These are phyloP conservation scores for Strobilomyces dryophilus DNA, from an alignment of 768 basidiomycete genomes.

Conservation along the genomic window DNA sequence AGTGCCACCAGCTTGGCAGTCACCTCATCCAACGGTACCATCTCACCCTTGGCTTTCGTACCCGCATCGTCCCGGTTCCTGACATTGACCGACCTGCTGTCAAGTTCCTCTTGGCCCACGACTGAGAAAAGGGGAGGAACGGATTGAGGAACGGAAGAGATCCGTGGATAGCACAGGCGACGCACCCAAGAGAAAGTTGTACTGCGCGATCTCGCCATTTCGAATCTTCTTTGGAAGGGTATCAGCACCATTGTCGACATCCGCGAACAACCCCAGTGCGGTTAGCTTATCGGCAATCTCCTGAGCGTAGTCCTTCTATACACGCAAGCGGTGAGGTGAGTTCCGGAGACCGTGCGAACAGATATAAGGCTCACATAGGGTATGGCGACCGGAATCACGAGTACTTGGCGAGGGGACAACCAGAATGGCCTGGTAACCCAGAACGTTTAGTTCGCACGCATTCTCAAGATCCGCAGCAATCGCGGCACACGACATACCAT, in stretches of 20 bases:
- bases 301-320: slow-evolving; percentile 85
- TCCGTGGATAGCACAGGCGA: slow-evolving; percentile 2
- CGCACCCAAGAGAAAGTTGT: slow-evolving; percentile 95
- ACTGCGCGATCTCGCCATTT: slow-evolving; percentile 95
- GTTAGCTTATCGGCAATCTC: slow-evolving; percentile 69
- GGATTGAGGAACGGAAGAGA: background rate
- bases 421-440: slow-evolving; percentile 80
- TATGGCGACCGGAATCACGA: slow-evolving; percentile 90
- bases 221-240: slow-evolving; percentile 97
- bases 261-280: slow-evolving; percentile 74
- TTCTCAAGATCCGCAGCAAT: background rate
- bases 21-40: slow-evolving; percentile 67
- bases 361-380: slow-evolving; percentile 63
- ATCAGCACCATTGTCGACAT: slow-evolving; percentile 88
- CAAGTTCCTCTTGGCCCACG: slow-evolving; percentile 83
- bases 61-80: slow-evolving; percentile 94
- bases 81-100: slow-evolving; percentile 85
- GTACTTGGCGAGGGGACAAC: slow-evolving; percentile 93
- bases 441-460: background rate
- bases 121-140: slow-evolving; percentile 44
- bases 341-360: background rate
- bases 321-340: slow-evolving; percentile 1
- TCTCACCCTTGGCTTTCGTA: slow-evolving; percentile 75
- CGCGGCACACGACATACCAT: slow-evolving; percentile 53
- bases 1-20: slow-evolving; percentile 65